Conservation (phyloP, 2,329 filamentous ascomycete species). For the Rhynchosporium graminicola region DNA sequence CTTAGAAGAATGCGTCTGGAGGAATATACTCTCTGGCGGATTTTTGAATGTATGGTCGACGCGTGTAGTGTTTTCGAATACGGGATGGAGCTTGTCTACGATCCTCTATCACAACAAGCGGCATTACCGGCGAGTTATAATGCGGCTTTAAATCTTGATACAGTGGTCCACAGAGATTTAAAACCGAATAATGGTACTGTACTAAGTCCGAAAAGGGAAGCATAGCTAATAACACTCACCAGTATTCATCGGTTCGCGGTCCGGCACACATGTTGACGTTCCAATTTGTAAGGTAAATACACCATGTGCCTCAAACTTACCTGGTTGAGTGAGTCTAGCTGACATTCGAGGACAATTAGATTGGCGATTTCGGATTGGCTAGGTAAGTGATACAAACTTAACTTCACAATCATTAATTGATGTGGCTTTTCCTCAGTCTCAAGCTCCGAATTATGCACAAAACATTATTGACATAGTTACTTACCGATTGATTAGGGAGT, state of each 20-base stretch:
- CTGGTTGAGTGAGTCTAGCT: not conserved
- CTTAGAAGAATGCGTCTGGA: not conserved
- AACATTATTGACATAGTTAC: no score
- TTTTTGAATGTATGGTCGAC: conserved; percentile 19
- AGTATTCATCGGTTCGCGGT: not conserved
- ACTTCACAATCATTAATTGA: not conserved
- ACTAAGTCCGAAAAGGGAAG: no score
- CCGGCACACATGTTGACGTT: not conserved
- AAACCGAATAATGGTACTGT: conserved; percentile 13
- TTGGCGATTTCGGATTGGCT: not conserved
- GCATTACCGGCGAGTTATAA: not conserved
- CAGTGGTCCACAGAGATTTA: conserved; percentile 12
- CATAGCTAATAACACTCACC: not conserved
- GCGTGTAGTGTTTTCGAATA: conserved; percentile 10
- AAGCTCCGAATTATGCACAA: not conserved
- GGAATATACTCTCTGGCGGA: conserved; percentile 14
- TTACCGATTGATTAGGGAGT: not conserved
- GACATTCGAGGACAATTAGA: not conserved
- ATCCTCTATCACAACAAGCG: not conserved
- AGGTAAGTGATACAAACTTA: not conserved
- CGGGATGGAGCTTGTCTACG: conserved; percentile 3
- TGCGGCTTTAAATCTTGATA: not conserved
- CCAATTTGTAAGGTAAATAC: not conserved
- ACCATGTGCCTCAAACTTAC: not conserved
- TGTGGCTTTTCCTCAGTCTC: no score